These are phyloP conservation scores for Verbascum thapsus DNA, from an alignment of 257 asterid genomes.

Conservation along the genomic window DNA sequence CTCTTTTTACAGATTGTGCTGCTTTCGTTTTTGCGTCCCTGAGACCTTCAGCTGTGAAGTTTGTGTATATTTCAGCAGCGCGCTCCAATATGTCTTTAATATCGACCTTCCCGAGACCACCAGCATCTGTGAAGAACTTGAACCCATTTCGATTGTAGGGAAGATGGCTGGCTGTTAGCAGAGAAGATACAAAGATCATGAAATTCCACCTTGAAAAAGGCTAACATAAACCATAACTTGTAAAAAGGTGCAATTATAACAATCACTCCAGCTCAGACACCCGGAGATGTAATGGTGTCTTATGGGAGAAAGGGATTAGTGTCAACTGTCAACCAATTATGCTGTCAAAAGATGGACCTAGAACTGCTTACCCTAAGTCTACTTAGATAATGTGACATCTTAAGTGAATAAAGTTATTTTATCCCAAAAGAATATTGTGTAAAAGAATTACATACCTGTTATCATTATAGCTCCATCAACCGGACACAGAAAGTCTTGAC, in stretches of 20 bases:
- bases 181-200: constrained; percentile 35
- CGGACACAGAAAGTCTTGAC: constrained; percentile 73
- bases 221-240: constrained; percentile 5
- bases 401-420: constrained; percentile 10
- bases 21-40: constrained; percentile 48
- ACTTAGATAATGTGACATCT: constrained; percentile 3
- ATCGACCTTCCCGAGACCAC: constrained; percentile 96
- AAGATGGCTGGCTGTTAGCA: constrained; percentile 93
- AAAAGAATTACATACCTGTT: constrained; percentile 56
- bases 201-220: constrained; percentile 10
- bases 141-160: constrained; percentile 97
- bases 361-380: constrained; percentile 10
- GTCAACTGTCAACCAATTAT: not conserved
- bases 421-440: not conserved
- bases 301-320: constrained; percentile 7
- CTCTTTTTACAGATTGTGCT: constrained; percentile 57
- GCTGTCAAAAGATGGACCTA: not conserved
- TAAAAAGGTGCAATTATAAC: not conserved
- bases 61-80: constrained; percentile 65
- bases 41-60: constrained; percentile 56
- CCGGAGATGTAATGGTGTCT: not conserved
- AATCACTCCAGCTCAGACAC: constrained; percentile 11
- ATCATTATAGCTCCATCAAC: constrained; percentile 96
- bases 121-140: constrained; percentile 85
- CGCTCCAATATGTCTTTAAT: constrained; percentile 93